Conservation (phyloP, 352 stramenopile genomes). For the Aphanomyces invadans region DNA sequence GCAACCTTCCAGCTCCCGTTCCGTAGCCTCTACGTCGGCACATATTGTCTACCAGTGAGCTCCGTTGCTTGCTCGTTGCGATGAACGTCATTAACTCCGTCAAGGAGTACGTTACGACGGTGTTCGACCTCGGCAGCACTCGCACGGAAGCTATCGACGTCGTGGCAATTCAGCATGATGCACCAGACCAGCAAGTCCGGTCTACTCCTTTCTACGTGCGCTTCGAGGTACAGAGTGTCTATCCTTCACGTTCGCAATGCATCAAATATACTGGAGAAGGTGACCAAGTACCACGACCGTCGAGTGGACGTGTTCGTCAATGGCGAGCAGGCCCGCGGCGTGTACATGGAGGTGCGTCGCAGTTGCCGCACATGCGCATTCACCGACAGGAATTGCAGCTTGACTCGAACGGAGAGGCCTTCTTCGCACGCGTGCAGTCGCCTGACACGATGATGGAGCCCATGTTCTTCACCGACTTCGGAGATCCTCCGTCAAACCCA, state of each 20-base stretch:
- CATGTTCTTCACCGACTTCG: background rate
- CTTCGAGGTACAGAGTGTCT: slow-evolving; percentile 36
- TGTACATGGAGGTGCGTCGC: slow-evolving; percentile 63
- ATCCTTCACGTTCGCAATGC: background rate
- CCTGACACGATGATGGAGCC: background rate
- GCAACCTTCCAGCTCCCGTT: no score
- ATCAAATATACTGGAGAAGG: no score
- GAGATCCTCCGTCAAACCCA: background rate
- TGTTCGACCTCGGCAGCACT: slow-evolving; percentile 54
- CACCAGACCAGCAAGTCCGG: slow-evolving; percentile 34
- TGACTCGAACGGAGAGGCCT: slow-evolving; percentile 53
- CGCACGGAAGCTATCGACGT: slow-evolving; percentile 74
- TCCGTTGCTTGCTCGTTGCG: background rate
- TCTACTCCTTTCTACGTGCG: slow-evolving; percentile 81
- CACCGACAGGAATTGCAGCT: no score
- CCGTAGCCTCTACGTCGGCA: no score
- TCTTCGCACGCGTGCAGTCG: slow-evolving; percentile 48
- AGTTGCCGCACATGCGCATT: no score
- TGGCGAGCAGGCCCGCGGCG: slow-evolving; percentile 37
- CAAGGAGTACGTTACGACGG: slow-evolving; percentile 81
- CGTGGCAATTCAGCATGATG: slow-evolving; percentile 69
- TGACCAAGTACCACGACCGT: slow-evolving; percentile 2
- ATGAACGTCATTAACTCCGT: slow-evolving; percentile 86
- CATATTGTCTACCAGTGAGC: no score
- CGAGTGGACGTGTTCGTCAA: slow-evolving; percentile 54